Percentiles rank a stretch among this genome's conserved stretches.
Conservation (phyloP, 805 yeast species). For the Candida michaelii region DNA sequence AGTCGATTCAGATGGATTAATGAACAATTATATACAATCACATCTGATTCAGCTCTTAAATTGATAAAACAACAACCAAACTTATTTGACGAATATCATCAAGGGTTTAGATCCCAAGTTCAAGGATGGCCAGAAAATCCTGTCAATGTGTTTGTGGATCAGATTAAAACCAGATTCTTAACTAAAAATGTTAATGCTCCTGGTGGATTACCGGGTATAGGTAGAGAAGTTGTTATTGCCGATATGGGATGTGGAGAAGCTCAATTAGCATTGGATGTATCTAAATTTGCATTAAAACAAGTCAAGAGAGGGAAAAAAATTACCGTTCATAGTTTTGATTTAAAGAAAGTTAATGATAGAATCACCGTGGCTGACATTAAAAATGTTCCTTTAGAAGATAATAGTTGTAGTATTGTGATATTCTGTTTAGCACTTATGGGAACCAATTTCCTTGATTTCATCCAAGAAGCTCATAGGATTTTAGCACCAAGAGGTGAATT, state of each 20-base stretch:
- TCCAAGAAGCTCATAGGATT: slow-evolving; percentile 84
- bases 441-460: slow-evolving; percentile 89
- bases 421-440: slow-evolving; percentile 98
- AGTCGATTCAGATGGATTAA: slow-evolving; percentile 98
- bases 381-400: slow-evolving; percentile 80
- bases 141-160: slow-evolving; percentile 81
- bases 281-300: slow-evolving; percentile 46
- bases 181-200: slow-evolving; percentile 84
- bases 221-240: slow-evolving; percentile 72
- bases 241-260: slow-evolving; percentile 99
- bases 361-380: slow-evolving; percentile 97
- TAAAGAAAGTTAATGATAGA: slow-evolving; percentile 82
- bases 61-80: slow-evolving; percentile 80
- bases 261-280: slow-evolving; percentile 68
- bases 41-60: slow-evolving; percentile 72
- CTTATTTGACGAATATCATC: slow-evolving; percentile 90
- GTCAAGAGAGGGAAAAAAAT: slow-evolving; percentile 34
- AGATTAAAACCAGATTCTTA: slow-evolving; percentile 58
- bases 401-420: slow-evolving; percentile 81
- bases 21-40: slow-evolving; percentile 89
- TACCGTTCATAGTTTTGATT: slow-evolving; percentile 84
- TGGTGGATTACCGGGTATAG: slow-evolving; percentile 85
- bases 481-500: slow-evolving; percentile 89
- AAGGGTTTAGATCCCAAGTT: slow-evolving; percentile 93
- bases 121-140: slow-evolving; percentile 99